Evolutionary conservation across 257 asterid genomes (phyloP).

Genomic region (Capsicum rhomboideum): DNA sequence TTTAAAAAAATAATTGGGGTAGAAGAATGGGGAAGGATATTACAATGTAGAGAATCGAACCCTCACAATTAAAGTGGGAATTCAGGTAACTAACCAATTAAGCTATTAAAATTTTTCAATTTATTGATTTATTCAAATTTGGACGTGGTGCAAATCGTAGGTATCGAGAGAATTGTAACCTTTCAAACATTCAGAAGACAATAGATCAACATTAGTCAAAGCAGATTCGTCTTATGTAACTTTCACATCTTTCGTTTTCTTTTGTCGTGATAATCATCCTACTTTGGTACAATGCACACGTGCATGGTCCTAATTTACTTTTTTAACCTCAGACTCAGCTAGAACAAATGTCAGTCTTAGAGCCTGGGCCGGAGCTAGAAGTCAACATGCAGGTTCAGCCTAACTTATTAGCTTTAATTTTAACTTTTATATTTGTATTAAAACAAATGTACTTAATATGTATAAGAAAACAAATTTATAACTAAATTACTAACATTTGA

Average conservation of each 20-base stretch:
- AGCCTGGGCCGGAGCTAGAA: neutral
- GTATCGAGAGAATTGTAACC: slow-evolving; percentile 8
- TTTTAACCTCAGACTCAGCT: neutral
- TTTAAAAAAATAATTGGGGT: too few relatives aligned
- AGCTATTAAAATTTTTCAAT: too few relatives aligned
- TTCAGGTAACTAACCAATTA: too few relatives aligned
- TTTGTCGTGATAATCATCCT: neutral
- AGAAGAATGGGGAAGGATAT: too few relatives aligned
- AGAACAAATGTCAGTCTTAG: neutral
- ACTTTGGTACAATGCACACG: neutral
- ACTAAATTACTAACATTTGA: neutral
- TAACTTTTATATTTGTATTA: neutral
- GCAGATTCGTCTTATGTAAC: neutral
- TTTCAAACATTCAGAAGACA: slow-evolving; percentile 4
- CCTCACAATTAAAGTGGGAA: too few relatives aligned
- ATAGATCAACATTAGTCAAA: neutral
- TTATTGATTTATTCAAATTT: slow-evolving; percentile 9
- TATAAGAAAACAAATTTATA: neutral
- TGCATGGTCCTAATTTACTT: neutral
- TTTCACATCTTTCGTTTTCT: neutral
- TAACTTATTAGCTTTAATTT: neutral
- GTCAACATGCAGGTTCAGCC: neutral
- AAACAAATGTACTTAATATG: neutral
- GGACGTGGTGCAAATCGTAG: slow-evolving; percentile 29
- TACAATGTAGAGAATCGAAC: too few relatives aligned